Conservation (phyloP, 2,329 filamentous ascomycete species). For the Ceratocystis variospora region DNA sequence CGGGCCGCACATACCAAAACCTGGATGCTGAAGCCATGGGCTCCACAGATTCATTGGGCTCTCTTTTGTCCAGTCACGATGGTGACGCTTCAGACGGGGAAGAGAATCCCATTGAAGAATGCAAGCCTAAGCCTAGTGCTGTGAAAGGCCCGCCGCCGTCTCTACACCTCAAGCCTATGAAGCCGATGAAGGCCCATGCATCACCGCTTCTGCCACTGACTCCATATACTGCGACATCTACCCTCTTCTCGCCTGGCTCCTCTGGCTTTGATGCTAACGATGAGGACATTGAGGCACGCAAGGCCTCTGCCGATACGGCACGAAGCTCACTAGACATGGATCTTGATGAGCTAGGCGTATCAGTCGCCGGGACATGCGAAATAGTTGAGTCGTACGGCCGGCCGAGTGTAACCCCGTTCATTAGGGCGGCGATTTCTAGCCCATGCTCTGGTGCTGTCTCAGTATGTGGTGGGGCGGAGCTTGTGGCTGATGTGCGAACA, state of each 20-base stretch:
- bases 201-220: conserved; percentile 4
- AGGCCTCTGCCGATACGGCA: conserved; percentile 11
- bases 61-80: conserved; percentile 11
- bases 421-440: conserved; percentile 34
- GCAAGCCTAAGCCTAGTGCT: conserved; percentile 2
- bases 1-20: conserved; percentile 14
- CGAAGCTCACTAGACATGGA: conserved; percentile 16
- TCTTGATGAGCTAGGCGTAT: conserved; percentile 11
- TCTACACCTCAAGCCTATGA: conserved; percentile 14
- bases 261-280: conserved; percentile 10
- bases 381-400: conserved; percentile 16
- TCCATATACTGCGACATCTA: conserved; percentile 16
- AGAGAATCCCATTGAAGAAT: neutral
- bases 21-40: conserved; percentile 6
- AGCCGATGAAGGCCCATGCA: conserved; percentile 9
- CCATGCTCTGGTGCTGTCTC: conserved; percentile 39
- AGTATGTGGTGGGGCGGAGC: conserved; percentile 44
- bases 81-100: conserved; percentile 10
- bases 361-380: neutral
- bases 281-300: conserved; percentile 10
- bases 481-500: conserved; percentile 41
- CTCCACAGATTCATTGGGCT: conserved; percentile 14
- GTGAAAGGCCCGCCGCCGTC: conserved; percentile 11
- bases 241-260: conserved; percentile 15
- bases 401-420: conserved; percentile 27